Percentiles rank a stretch among this genome's conserved stretches.
Evolutionary conservation across 2,329 filamentous ascomycete species (phyloP).

Genomic region (Cyphellophora attinorum): DNA sequence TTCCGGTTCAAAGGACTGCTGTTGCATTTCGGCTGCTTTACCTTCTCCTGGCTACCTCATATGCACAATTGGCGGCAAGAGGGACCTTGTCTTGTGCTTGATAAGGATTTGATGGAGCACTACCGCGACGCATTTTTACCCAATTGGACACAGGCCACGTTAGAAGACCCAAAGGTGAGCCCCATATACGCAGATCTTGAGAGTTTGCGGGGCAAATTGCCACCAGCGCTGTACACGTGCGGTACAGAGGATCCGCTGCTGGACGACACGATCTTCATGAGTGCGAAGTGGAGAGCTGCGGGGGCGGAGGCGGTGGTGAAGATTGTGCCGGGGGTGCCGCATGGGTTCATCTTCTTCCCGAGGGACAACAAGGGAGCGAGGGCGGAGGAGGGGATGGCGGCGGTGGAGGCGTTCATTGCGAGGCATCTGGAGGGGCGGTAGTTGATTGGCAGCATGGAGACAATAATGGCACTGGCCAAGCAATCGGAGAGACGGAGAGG

Average conservation of each 20-base stretch:
- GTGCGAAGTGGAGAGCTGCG: conserved; percentile 42
- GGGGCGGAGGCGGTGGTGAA: conserved; percentile 43
- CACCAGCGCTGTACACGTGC: conserved; percentile 46
- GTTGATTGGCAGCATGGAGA: no score
- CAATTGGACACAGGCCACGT: conserved; percentile 29
- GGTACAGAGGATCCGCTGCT: conserved; percentile 46
- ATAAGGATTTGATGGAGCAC: conserved; percentile 34
- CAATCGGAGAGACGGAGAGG: no score
- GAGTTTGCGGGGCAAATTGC: conserved; percentile 26
- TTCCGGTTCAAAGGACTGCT: conserved; percentile 42
- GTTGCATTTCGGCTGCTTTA: conserved; percentile 44
- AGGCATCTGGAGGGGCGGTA: conserved; percentile 7
- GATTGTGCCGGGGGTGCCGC: conserved; percentile 43
- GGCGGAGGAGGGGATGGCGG: conserved; percentile 14
- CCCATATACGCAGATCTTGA: conserved; percentile 42
- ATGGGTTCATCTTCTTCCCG: conserved; percentile 32
- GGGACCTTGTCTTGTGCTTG: conserved; percentile 31
- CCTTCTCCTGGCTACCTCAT: conserved; percentile 34
- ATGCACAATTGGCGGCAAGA: conserved; percentile 30
- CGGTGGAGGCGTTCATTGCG: conserved; percentile 13
- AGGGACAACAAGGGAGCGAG: conserved; percentile 11
- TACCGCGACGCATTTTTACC: conserved; percentile 40
- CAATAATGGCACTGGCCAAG: no score
- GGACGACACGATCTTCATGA: conserved; percentile 45
- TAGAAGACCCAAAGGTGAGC: conserved; percentile 36